Evolutionary conservation across 2,329 filamentous ascomycete species (phyloP), one percentile per base, ranked within the genome.

Genomic region (Talaromyces rugulosus): DNA sequence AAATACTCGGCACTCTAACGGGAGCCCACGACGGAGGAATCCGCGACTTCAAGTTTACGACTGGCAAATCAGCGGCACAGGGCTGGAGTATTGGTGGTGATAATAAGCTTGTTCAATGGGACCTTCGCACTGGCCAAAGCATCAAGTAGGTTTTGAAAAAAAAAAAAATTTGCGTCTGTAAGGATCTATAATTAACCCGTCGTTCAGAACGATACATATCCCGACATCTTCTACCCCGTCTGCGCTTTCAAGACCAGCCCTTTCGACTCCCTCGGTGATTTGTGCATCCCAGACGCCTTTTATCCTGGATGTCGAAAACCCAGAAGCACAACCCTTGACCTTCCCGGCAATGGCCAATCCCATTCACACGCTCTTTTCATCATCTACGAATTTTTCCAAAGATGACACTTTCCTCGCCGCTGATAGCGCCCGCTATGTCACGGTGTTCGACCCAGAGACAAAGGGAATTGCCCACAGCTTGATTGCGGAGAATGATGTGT

Each of bases 11-110:
- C 8, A 75, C 70, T 8, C 68, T 83, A 56, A 73, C 72, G 31
- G 80, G 77, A 52, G 80, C 69, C 5, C 81, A 83, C 66, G 76
- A 81, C 16, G 77, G 77, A 62, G 80, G 77, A 34, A 75, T 83
- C 57, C 75, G 73, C 66, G 80, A 82, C 65, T 83, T 83, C 70
- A 81, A 81, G 66, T 83, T 83, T 66, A 78, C 77, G 7, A 70
- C 74, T 50, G 71, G 74, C 34, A 70, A 70, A 7, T 71, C 75
- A 27, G 70, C 67, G 59, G 68, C 73, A 27, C 78, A 80, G 65
- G 81, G 75, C n/a, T 83, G 81, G 81, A 83, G 81, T 75, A 78
- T 82, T 62, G 81, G 81, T 56, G 79, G 78, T 56, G 81, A 83
- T 70, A 80, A 79, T 63, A 82, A 79, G 66, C 74, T 83, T 55